Evolutionary conservation across 306 rosid species (phyloP).

Genomic region (Cercis canadensis): DNA sequence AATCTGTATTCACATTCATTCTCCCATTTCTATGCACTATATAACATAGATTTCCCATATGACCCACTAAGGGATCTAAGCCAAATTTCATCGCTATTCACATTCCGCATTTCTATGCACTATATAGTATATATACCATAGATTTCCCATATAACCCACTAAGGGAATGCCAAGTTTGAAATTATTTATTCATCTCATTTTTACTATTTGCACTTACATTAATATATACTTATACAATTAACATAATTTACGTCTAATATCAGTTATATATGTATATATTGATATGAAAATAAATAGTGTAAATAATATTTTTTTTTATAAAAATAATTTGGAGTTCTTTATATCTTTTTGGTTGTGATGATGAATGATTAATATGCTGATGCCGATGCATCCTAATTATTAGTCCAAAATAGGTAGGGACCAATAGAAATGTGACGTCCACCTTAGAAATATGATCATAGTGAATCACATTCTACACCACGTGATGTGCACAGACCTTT

Average conservation of each 20-base stretch:
- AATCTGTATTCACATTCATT: conserved; percentile 47
- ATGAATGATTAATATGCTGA: conserved; percentile 28
- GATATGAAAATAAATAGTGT: no score
- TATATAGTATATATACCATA: no score
- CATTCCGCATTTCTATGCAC: no score
- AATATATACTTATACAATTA: no score
- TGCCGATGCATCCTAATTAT: not conserved
- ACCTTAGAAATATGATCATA: conserved; percentile 11
- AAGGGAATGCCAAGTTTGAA: no score
- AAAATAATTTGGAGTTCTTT: no score
- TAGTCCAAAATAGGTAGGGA: conserved; percentile 30
- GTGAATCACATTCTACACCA: conserved; percentile 43
- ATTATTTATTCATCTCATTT: no score
- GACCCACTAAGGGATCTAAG: conserved; percentile 35
- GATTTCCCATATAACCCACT: no score
- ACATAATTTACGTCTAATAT: no score
- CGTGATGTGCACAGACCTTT: conserved; percentile 51
- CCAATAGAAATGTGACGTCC: conserved; percentile 35
- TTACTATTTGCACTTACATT: no score
- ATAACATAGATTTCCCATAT: conserved; percentile 39
- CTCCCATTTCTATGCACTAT: conserved; percentile 28
- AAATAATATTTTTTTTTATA: no score
- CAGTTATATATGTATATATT: no score
- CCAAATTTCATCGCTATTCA: conserved; percentile 1
- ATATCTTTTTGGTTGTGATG: not conserved